phyloP scores from a whole-genome alignment of 768 basidiomycete species.

The Krasilnikovozyma curviuscula region DNA sequence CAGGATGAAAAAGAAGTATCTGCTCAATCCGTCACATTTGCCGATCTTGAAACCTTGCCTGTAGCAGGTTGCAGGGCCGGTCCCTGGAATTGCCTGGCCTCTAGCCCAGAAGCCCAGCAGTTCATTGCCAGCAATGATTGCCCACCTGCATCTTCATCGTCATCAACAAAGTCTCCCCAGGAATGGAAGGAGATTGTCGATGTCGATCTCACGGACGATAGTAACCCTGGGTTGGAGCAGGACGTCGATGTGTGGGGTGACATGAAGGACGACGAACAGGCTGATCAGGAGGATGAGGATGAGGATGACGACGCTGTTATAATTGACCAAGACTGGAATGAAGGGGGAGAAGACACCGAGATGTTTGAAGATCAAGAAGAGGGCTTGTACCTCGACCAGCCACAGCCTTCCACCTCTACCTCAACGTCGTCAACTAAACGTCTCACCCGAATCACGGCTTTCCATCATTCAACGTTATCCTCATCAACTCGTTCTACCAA shows the following conservation, averaged over 20 bases:
- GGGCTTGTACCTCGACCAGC: neutral
- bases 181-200: too few relatives aligned
- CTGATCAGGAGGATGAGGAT: slow-evolving; percentile 14
- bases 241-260: slow-evolving; percentile 49
- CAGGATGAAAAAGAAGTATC: too few relatives aligned
- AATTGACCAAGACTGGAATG: slow-evolving; percentile 20
- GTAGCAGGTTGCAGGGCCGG: too few relatives aligned
- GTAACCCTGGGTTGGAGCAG: slow-evolving; percentile 43
- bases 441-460: slow-evolving; percentile 15
- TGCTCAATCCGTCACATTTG: too few relatives aligned
- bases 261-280: slow-evolving; percentile 23
- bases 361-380: slow-evolving; percentile 19
- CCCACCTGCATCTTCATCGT: too few relatives aligned
- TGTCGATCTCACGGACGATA: slow-evolving; percentile 8
- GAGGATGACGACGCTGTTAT: slow-evolving; percentile 22
- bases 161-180: too few relatives aligned
- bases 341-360: slow-evolving; percentile 20
- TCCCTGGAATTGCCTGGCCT: too few relatives aligned
- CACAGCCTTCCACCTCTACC: slow-evolving; percentile 21
- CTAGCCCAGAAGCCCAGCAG: too few relatives aligned
- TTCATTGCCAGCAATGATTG: too few relatives aligned
- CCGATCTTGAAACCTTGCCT: too few relatives aligned
- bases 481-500: slow-evolving; percentile 3
- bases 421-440: slow-evolving; percentile 16
- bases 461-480: slow-evolving; percentile 4